Percentiles rank a stretch among this genome's conserved stretches.
Evolutionary conservation across 768 basidiomycete species (phyloP).

Genomic region (Hypholoma fasciculare): DNA sequence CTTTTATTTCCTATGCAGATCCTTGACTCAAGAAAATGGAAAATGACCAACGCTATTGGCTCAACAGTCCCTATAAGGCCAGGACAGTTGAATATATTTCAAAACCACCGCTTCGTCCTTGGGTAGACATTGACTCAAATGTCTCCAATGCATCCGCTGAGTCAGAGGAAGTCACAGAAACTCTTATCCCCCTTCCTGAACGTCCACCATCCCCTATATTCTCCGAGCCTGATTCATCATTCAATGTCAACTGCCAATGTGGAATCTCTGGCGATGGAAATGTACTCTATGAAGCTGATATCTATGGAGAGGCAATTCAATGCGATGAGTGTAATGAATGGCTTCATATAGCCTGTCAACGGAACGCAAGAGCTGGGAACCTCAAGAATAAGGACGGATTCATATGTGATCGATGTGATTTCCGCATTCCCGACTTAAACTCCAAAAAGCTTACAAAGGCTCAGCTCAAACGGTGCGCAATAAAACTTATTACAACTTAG

Average conservation of each 20-base stretch:
- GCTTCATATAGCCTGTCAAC: constrained; percentile 27
- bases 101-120: too few species aligned
- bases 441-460: not conserved
- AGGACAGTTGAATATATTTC: too few species aligned
- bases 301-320: constrained; percentile 20
- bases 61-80: too few species aligned
- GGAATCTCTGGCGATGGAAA: constrained; percentile 14
- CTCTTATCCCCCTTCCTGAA: not conserved
- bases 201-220: not conserved
- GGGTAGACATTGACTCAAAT: too few species aligned
- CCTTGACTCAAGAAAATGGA: too few species aligned
- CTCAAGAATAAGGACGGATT: constrained; percentile 9
- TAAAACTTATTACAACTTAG: not conserved
- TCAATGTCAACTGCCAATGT: constrained; percentile 12
- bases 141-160: too few species aligned
- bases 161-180: too few species aligned
- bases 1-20: too few species aligned
- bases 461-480: not conserved
- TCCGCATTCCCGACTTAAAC: not conserved
- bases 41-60: too few species aligned
- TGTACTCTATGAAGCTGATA: not conserved
- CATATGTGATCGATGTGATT: constrained; percentile 17
- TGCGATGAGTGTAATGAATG: constrained; percentile 20
- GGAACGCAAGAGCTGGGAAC: constrained; percentile 19
- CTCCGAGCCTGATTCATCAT: constrained; percentile 8